These are phyloP conservation scores for Plectosphaerella cucumerina DNA, from an alignment of 2,329 filamentous ascomycete species.

Conservation along the genomic window DNA sequence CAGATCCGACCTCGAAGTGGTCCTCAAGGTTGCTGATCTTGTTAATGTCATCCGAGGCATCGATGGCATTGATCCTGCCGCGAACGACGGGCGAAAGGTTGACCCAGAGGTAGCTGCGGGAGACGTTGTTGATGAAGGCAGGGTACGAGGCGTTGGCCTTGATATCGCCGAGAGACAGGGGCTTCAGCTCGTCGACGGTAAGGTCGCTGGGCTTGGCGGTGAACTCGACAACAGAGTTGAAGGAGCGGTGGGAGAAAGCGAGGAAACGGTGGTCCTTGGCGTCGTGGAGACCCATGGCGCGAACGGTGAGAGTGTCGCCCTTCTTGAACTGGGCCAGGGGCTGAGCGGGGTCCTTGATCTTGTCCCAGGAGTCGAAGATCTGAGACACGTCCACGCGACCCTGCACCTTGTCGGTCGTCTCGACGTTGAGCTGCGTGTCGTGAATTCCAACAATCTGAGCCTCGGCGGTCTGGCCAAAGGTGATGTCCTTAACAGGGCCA, in stretches of 20 bases:
- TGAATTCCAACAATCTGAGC: slow-evolving; percentile 82
- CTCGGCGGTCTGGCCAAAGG: slow-evolving; percentile 67
- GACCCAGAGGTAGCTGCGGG: slow-evolving; percentile 78
- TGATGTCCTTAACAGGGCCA: slow-evolving; percentile 60
- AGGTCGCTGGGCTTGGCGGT: slow-evolving; percentile 72
- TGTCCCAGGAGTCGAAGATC: slow-evolving; percentile 81
- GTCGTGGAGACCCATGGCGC: slow-evolving; percentile 83
- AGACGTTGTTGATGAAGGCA: slow-evolving; percentile 88
- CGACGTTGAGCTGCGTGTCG: slow-evolving; percentile 87
- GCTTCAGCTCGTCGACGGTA: slow-evolving; percentile 35
- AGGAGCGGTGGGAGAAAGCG: slow-evolving; percentile 80
- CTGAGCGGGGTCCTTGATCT: slow-evolving; percentile 76
- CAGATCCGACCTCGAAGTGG: slow-evolving; percentile 88
- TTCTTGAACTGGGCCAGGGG: slow-evolving; percentile 72
- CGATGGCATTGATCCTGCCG: slow-evolving; percentile 76
- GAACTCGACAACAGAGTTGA: slow-evolving; percentile 81
- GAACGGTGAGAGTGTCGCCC: slow-evolving; percentile 68
- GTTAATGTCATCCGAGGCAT: slow-evolving; percentile 83
- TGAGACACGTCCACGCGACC: slow-evolving; percentile 94
- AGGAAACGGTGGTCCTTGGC: slow-evolving; percentile 87
- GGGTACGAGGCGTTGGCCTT: slow-evolving; percentile 67
- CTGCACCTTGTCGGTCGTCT: slow-evolving; percentile 80
- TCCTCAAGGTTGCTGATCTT: slow-evolving; percentile 69
- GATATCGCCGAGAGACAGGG: slow-evolving; percentile 69
- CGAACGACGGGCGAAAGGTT: slow-evolving; percentile 85